Base-by-base conservation (phyloP, 768 basidiomycete genomes). In the Lepiota brunneoincarnata region DNA sequence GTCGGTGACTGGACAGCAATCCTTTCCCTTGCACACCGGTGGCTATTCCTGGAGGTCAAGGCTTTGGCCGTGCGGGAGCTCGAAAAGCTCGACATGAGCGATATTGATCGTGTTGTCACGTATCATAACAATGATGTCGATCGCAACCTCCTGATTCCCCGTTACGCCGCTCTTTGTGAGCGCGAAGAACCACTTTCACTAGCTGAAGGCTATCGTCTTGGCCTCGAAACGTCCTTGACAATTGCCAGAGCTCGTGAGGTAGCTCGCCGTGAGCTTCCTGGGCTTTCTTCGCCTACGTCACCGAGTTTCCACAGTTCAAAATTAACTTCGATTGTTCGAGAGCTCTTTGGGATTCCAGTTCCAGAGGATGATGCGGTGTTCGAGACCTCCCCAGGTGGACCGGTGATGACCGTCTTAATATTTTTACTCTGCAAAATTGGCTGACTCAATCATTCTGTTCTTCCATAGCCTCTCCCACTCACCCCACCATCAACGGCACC, bases 61-160 rank as follows among this genome's bases (percentile, higher is more conserved):
- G 35, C 61, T 55, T 44, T 81, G 73, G 83, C 84, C 0, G 67
- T 85, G 0, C 77, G 81, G 0, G 80, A 87, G 49, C 71, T 87
- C 0, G 78, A 82, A 51, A 71, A 67, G 51, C 61, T 64, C 31
- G 21, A 65, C 0, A 72, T 86, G 36, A 65, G 69, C 0, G 73
- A 77, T 1, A 72, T 86, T 0, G 75, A 81, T 2, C 81, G 82
- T 26, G 80, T 89, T 45, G 65, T 72, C 3, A 64, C 80, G 0
- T 89, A 88, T 58, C 83, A 84, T 41, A 62, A 64, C 14, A 78
- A 78, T 63, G 59, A 70, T 0, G 75, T 89, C 51, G 76, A 82
- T 54, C 63, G 66, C 11, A 66, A 69, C 5, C 65, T 82, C 14
- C 72, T 88, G 18, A 62, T 83, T 2, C 76, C 77, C 0, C 70